Base-by-base conservation (phyloP, 805 yeast species). In the Suhomyces emberorum region DNA sequence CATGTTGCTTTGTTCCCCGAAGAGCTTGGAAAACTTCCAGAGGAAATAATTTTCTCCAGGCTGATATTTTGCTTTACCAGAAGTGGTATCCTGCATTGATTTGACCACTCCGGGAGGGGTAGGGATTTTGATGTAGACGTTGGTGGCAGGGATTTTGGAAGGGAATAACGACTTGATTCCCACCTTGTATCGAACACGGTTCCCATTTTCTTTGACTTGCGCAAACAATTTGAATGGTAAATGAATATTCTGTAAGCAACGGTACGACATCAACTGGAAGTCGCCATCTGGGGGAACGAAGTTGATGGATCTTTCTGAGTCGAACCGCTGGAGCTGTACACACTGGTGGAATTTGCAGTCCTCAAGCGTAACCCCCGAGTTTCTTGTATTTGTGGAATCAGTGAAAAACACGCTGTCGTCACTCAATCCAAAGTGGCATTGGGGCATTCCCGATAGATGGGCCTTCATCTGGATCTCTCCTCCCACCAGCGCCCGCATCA, bases 281-380 rank as follows among this genome's bases (percentile, higher is more conserved):
- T 79, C 77, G 0, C 95, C 95, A 60, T 88, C 95, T 1, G 96
- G 96, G 2, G 96, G 96, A 9, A 80, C 68, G 46, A 88, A 88
- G 30, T 73, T 76, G 39, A 88, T 82, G 16, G 76, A 63, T 27
- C 83, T 65, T 17, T 81, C 79, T 15, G 69, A 54, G 42, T 84
- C 88, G 57, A 82, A 86, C 47, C 76, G 74, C 39, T 76, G 76
- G 38, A 87, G 65, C 42, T 81, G 78, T 17, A 88, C 96, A 58
- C 95, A 85, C 49, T 86, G 91, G 59, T 88, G 96, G 60, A 88
- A 83, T 45, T 83, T 86, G 48, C 85, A 80, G 55, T 88, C 95
- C 47, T 83, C 86, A 8, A 88, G 61, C 0, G 70, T 51, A 4
- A 80, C 84, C 23, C 71, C 61, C 2, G 76, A 75, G 11, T 26